These are phyloP conservation scores for Heterobasidion irregulare DNA, from an alignment of 1,284 basidiomycete species.

Conservation along the genomic window DNA sequence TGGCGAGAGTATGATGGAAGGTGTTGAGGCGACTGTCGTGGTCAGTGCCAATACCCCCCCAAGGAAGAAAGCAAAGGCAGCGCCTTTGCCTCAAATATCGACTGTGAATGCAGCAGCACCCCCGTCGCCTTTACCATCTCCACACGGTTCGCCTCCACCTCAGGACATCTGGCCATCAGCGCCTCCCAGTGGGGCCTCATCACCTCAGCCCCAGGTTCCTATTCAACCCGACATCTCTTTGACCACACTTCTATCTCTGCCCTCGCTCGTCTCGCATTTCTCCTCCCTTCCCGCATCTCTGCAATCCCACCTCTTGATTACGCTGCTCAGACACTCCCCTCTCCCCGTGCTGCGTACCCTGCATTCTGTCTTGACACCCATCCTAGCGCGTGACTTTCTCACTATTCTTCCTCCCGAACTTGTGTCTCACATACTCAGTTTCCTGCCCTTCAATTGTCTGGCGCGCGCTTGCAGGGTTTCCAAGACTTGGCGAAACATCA, in stretches of 20 bases:
- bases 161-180: constrained; percentile 70
- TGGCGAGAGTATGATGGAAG: constrained; percentile 68
- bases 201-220: constrained; percentile 55
- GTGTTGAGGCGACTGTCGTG: constrained; percentile 51
- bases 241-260: constrained; percentile 72
- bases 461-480: constrained; percentile 77
- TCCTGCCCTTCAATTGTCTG: constrained; percentile 68
- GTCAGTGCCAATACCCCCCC: constrained; percentile 44
- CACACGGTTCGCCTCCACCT: constrained; percentile 71
- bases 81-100: constrained; percentile 45
- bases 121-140: constrained; percentile 74
- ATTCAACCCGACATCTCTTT: constrained; percentile 72
- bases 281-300: constrained; percentile 59
- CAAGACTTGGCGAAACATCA: constrained; percentile 72
- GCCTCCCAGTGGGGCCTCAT: constrained; percentile 64
- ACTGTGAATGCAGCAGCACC: constrained; percentile 65
- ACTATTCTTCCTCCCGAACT: constrained; percentile 81
- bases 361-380: constrained; percentile 77
- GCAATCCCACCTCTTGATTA: constrained; percentile 81
- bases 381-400: constrained; percentile 81
- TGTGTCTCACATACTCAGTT: constrained; percentile 73
- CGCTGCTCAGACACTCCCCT: constrained; percentile 76
- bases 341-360: constrained; percentile 76
- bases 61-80: constrained; percentile 65
- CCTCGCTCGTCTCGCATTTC: constrained; percentile 70